These are phyloP conservation scores for Eutypella sp. DNA, from an alignment of 2,329 filamentous ascomycete species.

Conservation along the genomic window DNA sequence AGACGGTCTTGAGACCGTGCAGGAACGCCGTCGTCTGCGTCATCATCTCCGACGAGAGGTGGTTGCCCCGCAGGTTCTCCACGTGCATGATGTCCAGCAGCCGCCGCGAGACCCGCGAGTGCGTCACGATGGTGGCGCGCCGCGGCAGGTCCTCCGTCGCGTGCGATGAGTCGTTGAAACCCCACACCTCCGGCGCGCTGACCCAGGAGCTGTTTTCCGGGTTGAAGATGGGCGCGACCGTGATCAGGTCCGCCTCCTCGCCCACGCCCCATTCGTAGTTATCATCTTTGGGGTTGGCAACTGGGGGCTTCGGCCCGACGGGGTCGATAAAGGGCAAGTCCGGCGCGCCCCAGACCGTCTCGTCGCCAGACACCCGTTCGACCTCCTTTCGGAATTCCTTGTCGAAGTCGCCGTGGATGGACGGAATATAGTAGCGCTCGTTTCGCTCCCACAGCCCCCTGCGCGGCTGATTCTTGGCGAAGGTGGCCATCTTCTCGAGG, in stretches of 20 bases:
- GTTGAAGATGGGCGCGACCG: constrained; percentile 76
- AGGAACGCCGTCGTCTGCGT: constrained; percentile 68
- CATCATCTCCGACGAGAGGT: constrained; percentile 78
- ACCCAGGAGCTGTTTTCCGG: constrained; percentile 69
- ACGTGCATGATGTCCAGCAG: constrained; percentile 73
- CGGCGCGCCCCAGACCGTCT: constrained; percentile 63
- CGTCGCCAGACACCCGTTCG: constrained; percentile 44
- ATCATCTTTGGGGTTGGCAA: constrained; percentile 53
- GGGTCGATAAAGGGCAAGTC: constrained; percentile 56
- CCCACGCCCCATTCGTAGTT: constrained; percentile 72
- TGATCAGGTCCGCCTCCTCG: constrained; percentile 70
- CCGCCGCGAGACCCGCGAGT: constrained; percentile 66
- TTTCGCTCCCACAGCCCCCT: constrained; percentile 71
- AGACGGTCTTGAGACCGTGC: constrained; percentile 74
- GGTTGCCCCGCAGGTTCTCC: constrained; percentile 67
- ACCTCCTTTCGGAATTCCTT: constrained; percentile 62
- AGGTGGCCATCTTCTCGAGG: constrained; percentile 58
- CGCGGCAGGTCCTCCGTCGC: constrained; percentile 56
- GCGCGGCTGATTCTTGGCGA: constrained; percentile 63
- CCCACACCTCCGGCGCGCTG: constrained; percentile 62
- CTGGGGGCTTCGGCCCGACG: constrained; percentile 59
- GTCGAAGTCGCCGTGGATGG: constrained; percentile 61
- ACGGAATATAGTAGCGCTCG: constrained; percentile 68
- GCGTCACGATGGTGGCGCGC: constrained; percentile 72
- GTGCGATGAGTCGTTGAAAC: constrained; percentile 51